Evolutionary conservation across 78 protist genomes (phyloP).

Genomic region (Protostelium mycophagum): DNA sequence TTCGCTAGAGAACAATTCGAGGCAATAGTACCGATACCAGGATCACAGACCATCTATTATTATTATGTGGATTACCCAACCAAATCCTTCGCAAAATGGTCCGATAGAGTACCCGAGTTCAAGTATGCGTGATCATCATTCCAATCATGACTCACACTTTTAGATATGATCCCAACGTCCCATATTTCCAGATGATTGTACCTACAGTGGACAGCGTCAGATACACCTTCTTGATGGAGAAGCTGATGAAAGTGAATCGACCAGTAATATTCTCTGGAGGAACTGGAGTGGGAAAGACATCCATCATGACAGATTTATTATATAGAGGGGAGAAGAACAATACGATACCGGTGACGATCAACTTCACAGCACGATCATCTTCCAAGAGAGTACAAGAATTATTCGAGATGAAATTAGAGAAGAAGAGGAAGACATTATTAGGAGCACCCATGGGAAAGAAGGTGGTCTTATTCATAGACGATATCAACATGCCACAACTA

Average conservation of each 20-base stretch:
- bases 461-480: conserved; percentile 95
- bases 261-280: conserved; percentile 97
- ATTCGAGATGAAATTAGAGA: conserved; percentile 79
- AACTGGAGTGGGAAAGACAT: conserved; percentile 96
- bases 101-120: conserved; percentile 6
- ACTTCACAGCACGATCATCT: conserved; percentile 85
- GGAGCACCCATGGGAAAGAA: conserved; percentile 72
- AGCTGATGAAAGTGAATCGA: conserved; percentile 79
- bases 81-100: conserved; percentile 87
- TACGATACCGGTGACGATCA: conserved; percentile 48
- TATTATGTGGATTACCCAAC: conserved; percentile 60
- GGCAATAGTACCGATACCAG: conserved; percentile 42
- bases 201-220: conserved; percentile 96
- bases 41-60: conserved; percentile 60
- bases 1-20: background rate
- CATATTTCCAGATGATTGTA: conserved; percentile 86
- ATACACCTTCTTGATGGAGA: conserved; percentile 82
- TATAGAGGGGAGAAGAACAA: background rate
- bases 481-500: conserved; percentile 90
- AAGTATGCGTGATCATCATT: background rate
- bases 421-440: conserved; percentile 68
- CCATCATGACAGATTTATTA: conserved; percentile 74
- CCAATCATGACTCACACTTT: conserved; percentile 59
- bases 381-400: conserved; percentile 82
- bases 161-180: conserved; percentile 65